Evolutionary conservation across 2,329 filamentous ascomycete species (phyloP), one percentile per base, ranked within the genome.

Genomic region (Rutstroemia sp.): DNA sequence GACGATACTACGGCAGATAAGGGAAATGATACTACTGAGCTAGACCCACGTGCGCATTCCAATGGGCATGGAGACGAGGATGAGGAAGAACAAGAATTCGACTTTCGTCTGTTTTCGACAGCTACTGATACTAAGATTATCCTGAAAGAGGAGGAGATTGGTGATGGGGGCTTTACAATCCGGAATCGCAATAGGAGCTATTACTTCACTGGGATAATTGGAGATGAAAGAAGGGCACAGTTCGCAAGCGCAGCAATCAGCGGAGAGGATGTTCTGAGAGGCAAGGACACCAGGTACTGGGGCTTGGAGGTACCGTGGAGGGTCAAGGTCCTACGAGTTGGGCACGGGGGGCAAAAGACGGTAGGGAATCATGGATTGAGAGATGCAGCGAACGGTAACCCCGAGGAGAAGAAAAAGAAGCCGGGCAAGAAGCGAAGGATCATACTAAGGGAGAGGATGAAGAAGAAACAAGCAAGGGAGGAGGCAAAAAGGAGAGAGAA

Each of bases 221-320:
- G 74, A 0, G 64, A 69, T 0, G 66, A 71, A 47, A 65, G 71
- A 62, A 71, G 67, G 48, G 65, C 66, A 21, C 66, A 73, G 60
- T 80, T 79, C 57, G 68, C 67, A 30, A 63, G 63, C n/a, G 72
- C 74, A 3, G 79, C 82, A 2, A 69, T 86, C 10, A 76, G 69
- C 30, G 77, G 76, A 5, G 76, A 79, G n/a, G 75, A 80, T 14
- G 68, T 86, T 14, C 51, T 79, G 2, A 64, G 64, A 21, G 70
- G 73, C 58, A 75, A 76, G n/a, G 65, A 63, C 47, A 69, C 66
- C 62, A 71, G 75, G 54, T 73, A 73, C 6, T 84, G 81, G 81
- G 82, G 82, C 0, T 67, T 81, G 44, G 81, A 84, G 67, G 73
- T 80, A 61, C 81, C 82, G 1, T 86, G 83, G 83, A 75, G 76